Percentiles rank a stretch among this genome's conserved stretches.
Conservation (phyloP, 192 early-diverging fungal species). For the Physocladia obscura region DNA sequence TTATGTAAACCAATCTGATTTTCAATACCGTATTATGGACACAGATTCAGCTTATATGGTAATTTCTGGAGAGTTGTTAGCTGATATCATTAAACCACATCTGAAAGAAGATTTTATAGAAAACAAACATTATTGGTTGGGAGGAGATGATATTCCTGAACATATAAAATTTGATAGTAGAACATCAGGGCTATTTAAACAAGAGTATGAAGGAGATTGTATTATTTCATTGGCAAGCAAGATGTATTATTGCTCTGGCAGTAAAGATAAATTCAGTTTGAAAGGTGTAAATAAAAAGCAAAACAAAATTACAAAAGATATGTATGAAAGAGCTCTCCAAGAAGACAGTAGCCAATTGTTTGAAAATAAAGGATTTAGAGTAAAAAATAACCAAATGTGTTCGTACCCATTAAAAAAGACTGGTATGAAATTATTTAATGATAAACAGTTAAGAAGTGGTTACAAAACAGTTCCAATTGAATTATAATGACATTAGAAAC, state of each 20-base stretch:
- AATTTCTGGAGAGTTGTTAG: conserved; percentile 6
- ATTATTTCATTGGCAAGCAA: neutral
- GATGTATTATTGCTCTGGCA: conserved; percentile 9
- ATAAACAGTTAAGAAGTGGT: conserved; percentile 1
- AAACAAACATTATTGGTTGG: conserved; percentile 13
- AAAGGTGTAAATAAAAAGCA: neutral
- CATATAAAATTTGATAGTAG: neutral
- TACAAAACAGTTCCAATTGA: neutral
- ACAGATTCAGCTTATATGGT: conserved; percentile 10
- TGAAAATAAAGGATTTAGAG: conserved; percentile 7
- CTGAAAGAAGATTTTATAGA: neutral
- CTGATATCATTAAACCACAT: conserved; percentile 14
- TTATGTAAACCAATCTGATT: conserved; percentile 1
- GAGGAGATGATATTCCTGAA: conserved; percentile 14
- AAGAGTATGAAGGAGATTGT: neutral
- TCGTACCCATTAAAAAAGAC: neutral
- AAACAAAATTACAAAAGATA: neutral
- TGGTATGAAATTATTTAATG: conserved; percentile 16
- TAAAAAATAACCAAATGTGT: conserved; percentile 21
- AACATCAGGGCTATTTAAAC: conserved; percentile 3
- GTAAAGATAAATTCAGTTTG: conserved; percentile 7
- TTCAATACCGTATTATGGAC: conserved; percentile 5
- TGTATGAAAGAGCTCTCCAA: conserved; percentile 3
- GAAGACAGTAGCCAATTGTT: neutral
- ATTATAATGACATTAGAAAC: neutral